These are phyloP conservation scores for Thermomucor indicae-seudaticae DNA, from an alignment of 371 early-diverging fungal species.

Conservation along the genomic window DNA sequence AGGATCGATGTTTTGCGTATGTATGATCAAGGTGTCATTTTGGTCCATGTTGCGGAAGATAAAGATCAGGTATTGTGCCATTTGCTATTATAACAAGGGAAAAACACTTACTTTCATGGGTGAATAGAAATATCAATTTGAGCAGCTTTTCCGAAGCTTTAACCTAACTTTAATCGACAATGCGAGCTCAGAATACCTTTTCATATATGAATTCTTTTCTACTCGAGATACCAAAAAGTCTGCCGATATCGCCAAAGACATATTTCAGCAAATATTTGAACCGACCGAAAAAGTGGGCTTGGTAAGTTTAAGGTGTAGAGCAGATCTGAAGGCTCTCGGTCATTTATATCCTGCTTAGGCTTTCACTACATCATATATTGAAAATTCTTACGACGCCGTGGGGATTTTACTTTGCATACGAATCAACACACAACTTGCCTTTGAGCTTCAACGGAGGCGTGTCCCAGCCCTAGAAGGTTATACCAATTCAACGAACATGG, in stretches of 20 bases:
- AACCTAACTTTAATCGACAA: slow-evolving; percentile 87
- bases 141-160: slow-evolving; percentile 80
- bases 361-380: slow-evolving; percentile 64
- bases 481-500: slow-evolving; percentile 80
- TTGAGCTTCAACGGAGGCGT: slow-evolving; percentile 76
- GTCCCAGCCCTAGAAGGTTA: slow-evolving; percentile 82
- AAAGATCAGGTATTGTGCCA: slow-evolving; percentile 51
- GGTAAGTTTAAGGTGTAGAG: slow-evolving; percentile 29
- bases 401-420: slow-evolving; percentile 86
- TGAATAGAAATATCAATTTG: slow-evolving; percentile 64
- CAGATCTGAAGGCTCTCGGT: background rate
- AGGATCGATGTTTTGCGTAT: slow-evolving; percentile 66
- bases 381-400: slow-evolving; percentile 82
- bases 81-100: background rate
- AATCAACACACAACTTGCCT: slow-evolving; percentile 75
- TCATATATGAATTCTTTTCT: slow-evolving; percentile 83
- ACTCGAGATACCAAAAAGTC: slow-evolving; percentile 44
- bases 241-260: slow-evolving; percentile 41
- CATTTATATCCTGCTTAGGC: slow-evolving; percentile 27
- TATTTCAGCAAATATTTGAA: slow-evolving; percentile 76
- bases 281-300: slow-evolving; percentile 74
- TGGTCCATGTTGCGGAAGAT: slow-evolving; percentile 79
- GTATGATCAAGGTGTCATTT: slow-evolving; percentile 73
- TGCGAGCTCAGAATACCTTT: slow-evolving; percentile 88
- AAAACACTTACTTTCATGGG: no score